Base-by-base conservation (phyloP, 371 early-diverging fungal genomes). In the Phascolomyces articulosus region DNA sequence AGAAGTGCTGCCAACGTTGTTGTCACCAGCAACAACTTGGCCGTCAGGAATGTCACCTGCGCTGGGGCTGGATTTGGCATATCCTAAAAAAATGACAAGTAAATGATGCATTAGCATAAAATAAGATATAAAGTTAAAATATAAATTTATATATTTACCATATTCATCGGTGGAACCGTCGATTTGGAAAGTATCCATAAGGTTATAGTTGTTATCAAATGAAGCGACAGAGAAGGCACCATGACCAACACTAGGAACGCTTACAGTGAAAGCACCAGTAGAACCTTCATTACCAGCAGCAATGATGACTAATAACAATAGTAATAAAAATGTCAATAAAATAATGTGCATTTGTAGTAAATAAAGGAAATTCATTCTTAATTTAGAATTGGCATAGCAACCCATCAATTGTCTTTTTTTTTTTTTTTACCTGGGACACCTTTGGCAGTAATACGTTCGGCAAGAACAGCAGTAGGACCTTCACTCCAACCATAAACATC, bases 171-270 rank as follows among this genome's bases (percentile, higher is more conserved):
- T 20, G 27, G 60, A 55, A 40, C 64, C 66, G 4, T 49, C 49
- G 21, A 64, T 47, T 9, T 56, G 59, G 28, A 78, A 74, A 11
- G 67, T 40, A 8, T 69, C 51, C 11, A 66, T 72, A 34, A 78
- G 56, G 55, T 60, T 65, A 41, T 72, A 24, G 3, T 64, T 40
- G 55, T 79, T 85, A 47, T 85, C 89, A 56, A 83, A 73, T 9
- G 90, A 86, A 21, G 81, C 90, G 21, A 90, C 86, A 29, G 78
- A 76, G 40, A 84, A 65, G 2, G 79, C 84, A 21, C 74, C 78
- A 20, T 55, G 60, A 6, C 82, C 78, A 27, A 80, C 77, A 21
- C 77, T 83, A 6, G 90, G 90, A 9, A 80, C 40, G 1, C 70
- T 66, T 0, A 73, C 73, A 13, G 77, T 72, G 54, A 67, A 82